Percentiles rank a stretch among this genome's conserved stretches.
Evolutionary conservation across 495 filamentous ascomycete species (phyloP).

Genomic region (Extremus antarcticus): DNA sequence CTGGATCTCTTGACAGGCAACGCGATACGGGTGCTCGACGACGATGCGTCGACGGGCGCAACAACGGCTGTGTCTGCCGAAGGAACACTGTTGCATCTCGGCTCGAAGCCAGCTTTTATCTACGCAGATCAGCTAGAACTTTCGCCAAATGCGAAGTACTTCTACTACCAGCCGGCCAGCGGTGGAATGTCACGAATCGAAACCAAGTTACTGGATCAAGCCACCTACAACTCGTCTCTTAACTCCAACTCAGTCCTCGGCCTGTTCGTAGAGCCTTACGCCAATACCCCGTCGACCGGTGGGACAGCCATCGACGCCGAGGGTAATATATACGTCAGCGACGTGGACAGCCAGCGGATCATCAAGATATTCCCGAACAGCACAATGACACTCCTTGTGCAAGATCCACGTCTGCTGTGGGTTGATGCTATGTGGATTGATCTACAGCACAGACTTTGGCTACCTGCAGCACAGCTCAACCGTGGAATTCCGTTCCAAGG

Average conservation of each 20-base stretch:
- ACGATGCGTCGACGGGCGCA: conserved; percentile 6
- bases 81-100: conserved; percentile 5
- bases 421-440: conserved; percentile 29
- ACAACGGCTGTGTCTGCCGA: conserved; percentile 17
- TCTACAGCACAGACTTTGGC: conserved; percentile 22
- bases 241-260: conserved; percentile 11
- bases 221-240: conserved; percentile 17
- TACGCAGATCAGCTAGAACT: conserved; percentile 28
- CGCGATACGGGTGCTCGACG: conserved; percentile 6
- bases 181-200: conserved; percentile 25
- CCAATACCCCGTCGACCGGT: conserved; percentile 25
- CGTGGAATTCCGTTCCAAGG: conserved; percentile 20
- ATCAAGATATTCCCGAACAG: conserved; percentile 22
- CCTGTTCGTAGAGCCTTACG: conserved; percentile 21
- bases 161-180: conserved; percentile 26
- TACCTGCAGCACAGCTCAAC: conserved; percentile 26
- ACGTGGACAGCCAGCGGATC: conserved; percentile 24
- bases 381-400: conserved; percentile 22
- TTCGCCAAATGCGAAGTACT: conserved; percentile 23
- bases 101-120: conserved; percentile 7
- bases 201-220: conserved; percentile 15
- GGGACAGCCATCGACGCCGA: conserved; percentile 27
- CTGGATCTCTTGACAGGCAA: conserved; percentile 14
- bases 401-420: conserved; percentile 26
- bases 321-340: conserved; percentile 25